Base-by-base conservation (phyloP, 352 stramenopile genomes). In the Thraustochytrium sp. region DNA sequence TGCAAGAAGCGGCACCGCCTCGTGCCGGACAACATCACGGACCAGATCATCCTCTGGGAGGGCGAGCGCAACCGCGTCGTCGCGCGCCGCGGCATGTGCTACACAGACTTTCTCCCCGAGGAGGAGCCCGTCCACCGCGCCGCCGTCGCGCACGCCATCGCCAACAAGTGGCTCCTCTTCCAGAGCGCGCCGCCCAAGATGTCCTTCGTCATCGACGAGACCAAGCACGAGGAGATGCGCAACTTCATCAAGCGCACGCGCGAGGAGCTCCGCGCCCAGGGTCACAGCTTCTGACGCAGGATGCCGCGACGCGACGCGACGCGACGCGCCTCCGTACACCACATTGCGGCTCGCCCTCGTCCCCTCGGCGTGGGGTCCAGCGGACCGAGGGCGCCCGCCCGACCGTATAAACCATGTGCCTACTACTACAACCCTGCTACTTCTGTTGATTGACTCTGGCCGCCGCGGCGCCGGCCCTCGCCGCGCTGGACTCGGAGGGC, bases 11-110 rank as follows among this genome's bases (percentile, higher is more conserved):
- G 77, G 5, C 44, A 64, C 23, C 90, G 90, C 5, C 88, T 94
- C 54, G 92, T 95, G 68, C 92, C 92, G 0, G 91, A 95, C 49
- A 94, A 95, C 82, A 93, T 95, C 84, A 91, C 93, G 37, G 92
- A 96, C 84, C 92, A 96, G 86, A 91, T 96, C 38, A 93, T 96
- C 80, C 86, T 97, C 59, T 97, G 93, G 93, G 91, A 97, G 77
- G 90, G 90, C 29, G 93, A 97, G 86, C 91, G 92, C 82, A 94
- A 95, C 85, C 92, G 92, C 73, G 89, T 97, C 40, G 13, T 34
- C 21, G 26, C 42, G 13, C 13, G 42, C 4, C 37, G 31, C 21
- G 77, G 62, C 11, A 48, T 85, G 61, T 34, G 62, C 34, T 85
- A 85, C 44, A 18, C 84, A 4, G 31, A 85, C 34, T 85, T 85